These are phyloP conservation scores for Neocallimastix lanati DNA, from an alignment of 192 early-diverging fungal species.

Conservation along the genomic window DNA sequence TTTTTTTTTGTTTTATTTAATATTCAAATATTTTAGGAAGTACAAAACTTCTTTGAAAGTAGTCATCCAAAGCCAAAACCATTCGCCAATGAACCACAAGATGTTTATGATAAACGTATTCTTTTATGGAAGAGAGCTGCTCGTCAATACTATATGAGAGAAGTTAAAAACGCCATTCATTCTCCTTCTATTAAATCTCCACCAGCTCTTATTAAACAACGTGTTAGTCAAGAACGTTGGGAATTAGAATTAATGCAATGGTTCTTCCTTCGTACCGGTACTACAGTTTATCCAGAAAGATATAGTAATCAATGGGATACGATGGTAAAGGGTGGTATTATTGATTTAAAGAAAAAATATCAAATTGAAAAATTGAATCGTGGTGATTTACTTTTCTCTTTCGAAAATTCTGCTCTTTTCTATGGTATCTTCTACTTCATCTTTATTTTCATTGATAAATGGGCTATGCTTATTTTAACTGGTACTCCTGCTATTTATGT, in stretches of 20 bases:
- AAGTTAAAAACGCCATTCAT: background rate
- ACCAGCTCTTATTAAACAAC: conserved; percentile 7
- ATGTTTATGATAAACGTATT: conserved; percentile 3
- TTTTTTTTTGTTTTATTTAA: no score
- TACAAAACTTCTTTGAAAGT: background rate
- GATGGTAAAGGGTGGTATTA: conserved; percentile 14
- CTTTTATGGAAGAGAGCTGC: conserved; percentile 16
- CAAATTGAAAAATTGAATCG: conserved; percentile 24
- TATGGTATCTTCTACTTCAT: conserved; percentile 22
- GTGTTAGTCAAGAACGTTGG: conserved; percentile 11
- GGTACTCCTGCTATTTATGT: background rate
- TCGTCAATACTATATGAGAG: conserved; percentile 10
- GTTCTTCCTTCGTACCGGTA: conserved; percentile 12
- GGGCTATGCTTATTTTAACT: conserved; percentile 17
- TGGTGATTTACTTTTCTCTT: conserved; percentile 16
- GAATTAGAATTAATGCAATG: conserved; percentile 19
- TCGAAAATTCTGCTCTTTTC: conserved; percentile 16
- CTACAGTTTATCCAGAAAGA: conserved; percentile 7
- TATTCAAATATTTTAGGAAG: conserved; percentile 4
- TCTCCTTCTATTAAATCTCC: background rate
- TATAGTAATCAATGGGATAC: conserved; percentile 21
- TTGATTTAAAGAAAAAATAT: conserved; percentile 19
- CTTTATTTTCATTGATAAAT: conserved; percentile 18
- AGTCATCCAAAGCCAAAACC: background rate
- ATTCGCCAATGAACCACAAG: background rate